Evolutionary conservation across 768 basidiomycete species (phyloP).

Genomic region (Panaeolus papilionaceus): DNA sequence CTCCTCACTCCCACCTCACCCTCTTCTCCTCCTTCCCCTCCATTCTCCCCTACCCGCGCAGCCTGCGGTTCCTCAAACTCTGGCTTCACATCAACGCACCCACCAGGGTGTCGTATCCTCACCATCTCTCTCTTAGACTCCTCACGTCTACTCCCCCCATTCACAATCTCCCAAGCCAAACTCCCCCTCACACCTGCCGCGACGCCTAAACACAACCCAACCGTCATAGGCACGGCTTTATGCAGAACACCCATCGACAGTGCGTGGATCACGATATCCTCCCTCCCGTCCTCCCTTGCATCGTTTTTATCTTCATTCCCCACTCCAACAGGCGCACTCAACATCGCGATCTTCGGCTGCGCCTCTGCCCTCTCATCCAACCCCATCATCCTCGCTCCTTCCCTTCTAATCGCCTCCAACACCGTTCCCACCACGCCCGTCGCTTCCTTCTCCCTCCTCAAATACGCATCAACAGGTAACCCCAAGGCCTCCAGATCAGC

Average conservation of each 20-base stretch:
- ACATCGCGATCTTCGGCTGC: conserved; percentile 73
- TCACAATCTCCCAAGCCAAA: conserved; percentile 57
- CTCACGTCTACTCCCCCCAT: conserved; percentile 14
- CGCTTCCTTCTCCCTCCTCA: conserved; percentile 34
- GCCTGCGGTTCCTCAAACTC: conserved; percentile 38
- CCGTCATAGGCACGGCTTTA: conserved; percentile 76
- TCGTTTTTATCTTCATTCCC: no score
- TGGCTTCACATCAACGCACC: conserved; percentile 71
- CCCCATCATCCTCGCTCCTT: conserved; percentile 65
- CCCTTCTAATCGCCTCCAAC: conserved; percentile 60
- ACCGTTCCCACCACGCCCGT: conserved; percentile 33
- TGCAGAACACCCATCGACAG: conserved; percentile 77
- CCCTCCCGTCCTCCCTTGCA: conserved; percentile 26
- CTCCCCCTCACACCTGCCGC: conserved; percentile 62
- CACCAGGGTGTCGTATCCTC: conserved; percentile 68
- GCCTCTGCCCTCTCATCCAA: conserved; percentile 67
- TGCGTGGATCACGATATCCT: conserved; percentile 62
- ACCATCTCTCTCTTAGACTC: conserved; percentile 38
- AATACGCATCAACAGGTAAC: conserved; percentile 46
- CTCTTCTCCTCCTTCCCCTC: no score
- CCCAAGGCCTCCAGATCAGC: conserved; percentile 44
- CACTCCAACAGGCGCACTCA: conserved; percentile 43
- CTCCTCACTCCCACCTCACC: conserved; percentile 69
- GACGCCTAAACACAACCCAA: conserved; percentile 72
- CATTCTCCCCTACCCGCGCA: no score